Evolutionary conservation across 2,329 filamentous ascomycete species (phyloP).

Genomic region (Pseudogymnoascus sp.): DNA sequence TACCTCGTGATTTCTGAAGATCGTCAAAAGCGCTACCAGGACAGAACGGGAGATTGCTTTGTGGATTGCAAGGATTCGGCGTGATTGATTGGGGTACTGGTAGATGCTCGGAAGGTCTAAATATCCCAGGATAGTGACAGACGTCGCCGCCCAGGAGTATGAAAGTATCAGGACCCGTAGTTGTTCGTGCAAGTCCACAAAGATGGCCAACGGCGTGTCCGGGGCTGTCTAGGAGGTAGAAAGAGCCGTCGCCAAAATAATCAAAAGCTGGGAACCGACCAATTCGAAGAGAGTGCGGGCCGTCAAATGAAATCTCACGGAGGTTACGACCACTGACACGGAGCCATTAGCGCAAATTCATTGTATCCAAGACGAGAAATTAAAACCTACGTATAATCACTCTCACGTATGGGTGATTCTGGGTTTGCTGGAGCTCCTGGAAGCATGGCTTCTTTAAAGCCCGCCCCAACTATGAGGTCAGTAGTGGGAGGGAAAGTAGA

Average conservation of each 20-base stretch:
- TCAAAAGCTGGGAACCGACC: conserved; percentile 34
- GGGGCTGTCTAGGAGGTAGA: conserved; percentile 36
- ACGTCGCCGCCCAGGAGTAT: conserved; percentile 38
- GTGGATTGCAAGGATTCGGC: conserved; percentile 30
- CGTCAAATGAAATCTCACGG: conserved; percentile 19
- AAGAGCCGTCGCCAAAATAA: conserved; percentile 37
- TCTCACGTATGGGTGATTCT: conserved; percentile 30
- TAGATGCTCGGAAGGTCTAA: conserved; percentile 32
- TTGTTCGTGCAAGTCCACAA: conserved; percentile 35
- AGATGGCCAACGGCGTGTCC: conserved; percentile 37
- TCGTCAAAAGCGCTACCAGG: conserved; percentile 19
- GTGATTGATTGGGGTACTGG: conserved; percentile 30
- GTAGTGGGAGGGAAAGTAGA: conserved; percentile 39
- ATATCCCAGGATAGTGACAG: conserved; percentile 33
- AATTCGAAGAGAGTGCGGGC: conserved; percentile 26
- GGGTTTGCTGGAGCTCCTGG: conserved; percentile 40
- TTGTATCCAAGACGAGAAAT: not conserved
- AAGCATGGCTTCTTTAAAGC: conserved; percentile 39
- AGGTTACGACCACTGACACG: conserved; percentile 21
- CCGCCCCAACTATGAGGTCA: conserved; percentile 45
- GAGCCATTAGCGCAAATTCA: not conserved
- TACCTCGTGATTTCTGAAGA: conserved; percentile 19
- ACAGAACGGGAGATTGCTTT: conserved; percentile 13
- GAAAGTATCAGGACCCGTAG: conserved; percentile 29
- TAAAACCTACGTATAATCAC: conserved; percentile 26